phyloP scores from a whole-genome alignment of 257 asterid species.

The Gentiana straminea region DNA sequence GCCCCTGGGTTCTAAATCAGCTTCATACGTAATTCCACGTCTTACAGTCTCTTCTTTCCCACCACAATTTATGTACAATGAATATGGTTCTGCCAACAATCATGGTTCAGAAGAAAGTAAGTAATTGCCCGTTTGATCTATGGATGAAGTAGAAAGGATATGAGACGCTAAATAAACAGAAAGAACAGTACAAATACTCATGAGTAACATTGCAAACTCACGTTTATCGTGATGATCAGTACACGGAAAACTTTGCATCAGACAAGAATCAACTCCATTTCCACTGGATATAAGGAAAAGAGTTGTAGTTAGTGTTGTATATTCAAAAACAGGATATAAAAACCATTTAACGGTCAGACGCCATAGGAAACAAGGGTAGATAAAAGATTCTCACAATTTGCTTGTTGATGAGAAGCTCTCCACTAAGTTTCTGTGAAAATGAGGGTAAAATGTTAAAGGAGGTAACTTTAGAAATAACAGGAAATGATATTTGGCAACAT shows the following conservation, averaged over 20 bases:
- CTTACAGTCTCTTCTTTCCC: conserved; percentile 37
- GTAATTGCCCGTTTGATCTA: too few species aligned
- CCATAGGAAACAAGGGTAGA: conserved; percentile 1
- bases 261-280: conserved; percentile 36
- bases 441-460: conserved; percentile 6
- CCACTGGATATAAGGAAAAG: conserved; percentile 17
- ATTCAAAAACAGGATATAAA: not conserved
- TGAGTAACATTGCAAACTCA: conserved; percentile 19
- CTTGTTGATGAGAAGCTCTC: conserved; percentile 54
- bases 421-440: conserved; percentile 62
- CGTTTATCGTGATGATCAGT: conserved; percentile 26
- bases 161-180: too few species aligned
- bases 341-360: conserved; percentile 4
- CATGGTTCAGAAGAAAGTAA: not conserved
- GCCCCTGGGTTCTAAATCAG: conserved; percentile 65
- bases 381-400: conserved; percentile 38
- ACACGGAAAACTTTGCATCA: conserved; percentile 70
- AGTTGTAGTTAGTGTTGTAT: not conserved
- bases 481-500: not conserved
- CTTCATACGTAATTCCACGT: conserved; percentile 31
- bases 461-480: conserved; percentile 2
- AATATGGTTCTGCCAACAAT: conserved; percentile 35
- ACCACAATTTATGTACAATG: conserved; percentile 71
- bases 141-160: too few species aligned
- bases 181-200: not conserved